A percentile compares a stretch with the other conserved stretches of the same genome.
These are phyloP conservation scores for Pyrenophora teres DNA, from an alignment of 2,329 filamentous ascomycete species.

Conservation along the genomic window DNA sequence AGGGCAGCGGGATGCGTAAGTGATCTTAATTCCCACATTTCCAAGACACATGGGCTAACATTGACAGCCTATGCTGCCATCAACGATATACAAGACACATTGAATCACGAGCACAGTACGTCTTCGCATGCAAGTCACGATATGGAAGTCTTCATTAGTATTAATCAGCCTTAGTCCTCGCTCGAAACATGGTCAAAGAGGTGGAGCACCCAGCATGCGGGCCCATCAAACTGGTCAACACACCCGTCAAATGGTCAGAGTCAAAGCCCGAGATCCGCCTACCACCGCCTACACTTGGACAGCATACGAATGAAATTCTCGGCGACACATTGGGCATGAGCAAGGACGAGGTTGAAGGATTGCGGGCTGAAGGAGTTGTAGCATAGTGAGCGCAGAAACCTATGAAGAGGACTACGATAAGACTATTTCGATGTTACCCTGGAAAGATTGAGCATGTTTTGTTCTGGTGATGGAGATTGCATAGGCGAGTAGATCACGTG, in stretches of 20 bases:
- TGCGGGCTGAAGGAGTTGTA: constrained; percentile 43
- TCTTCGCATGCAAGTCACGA: constrained; percentile 3
- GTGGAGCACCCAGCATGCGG: constrained; percentile 84
- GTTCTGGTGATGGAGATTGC: too few relatives aligned
- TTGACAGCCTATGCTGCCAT: constrained; percentile 76
- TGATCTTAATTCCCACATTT: background rate
- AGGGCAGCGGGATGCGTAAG: constrained; percentile 81
- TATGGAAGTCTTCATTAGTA: background rate
- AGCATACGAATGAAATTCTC: constrained; percentile 48
- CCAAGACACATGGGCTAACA: constrained; percentile 9
- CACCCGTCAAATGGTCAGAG: constrained; percentile 91
- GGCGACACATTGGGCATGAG: constrained; percentile 39
- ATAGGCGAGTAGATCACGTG: background rate
- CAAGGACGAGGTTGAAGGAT: constrained; percentile 35
- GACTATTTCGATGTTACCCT: too few relatives aligned
- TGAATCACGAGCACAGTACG: constrained; percentile 82
- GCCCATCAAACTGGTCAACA: constrained; percentile 86
- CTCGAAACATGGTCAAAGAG: constrained; percentile 87
- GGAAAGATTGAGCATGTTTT: too few relatives aligned
- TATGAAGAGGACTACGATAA: background rate
- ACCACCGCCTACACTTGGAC: constrained; percentile 77
- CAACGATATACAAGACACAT: constrained; percentile 84
- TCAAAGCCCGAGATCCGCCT: constrained; percentile 75
- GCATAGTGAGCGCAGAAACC: constrained; percentile 22
- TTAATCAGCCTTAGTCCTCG: constrained; percentile 56